Base-by-base conservation (phyloP, 1,284 basidiomycete genomes). In the Calocybe gambosa region DNA sequence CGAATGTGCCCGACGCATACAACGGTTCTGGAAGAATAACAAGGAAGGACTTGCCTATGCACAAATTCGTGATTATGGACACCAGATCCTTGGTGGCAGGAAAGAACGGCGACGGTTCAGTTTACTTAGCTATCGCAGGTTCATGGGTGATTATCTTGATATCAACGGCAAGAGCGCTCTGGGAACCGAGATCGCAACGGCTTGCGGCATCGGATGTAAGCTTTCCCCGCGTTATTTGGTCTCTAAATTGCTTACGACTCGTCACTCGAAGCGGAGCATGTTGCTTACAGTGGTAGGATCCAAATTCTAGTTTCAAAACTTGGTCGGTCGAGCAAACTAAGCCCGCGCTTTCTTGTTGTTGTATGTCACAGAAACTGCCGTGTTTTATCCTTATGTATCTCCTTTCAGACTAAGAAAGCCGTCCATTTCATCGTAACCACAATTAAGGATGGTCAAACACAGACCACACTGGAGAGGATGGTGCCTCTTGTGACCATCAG, bases 21-120 rank as follows among this genome's bases (percentile, higher is more conserved):
- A 99, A 65, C 75, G 94, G 42, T 97, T 97, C 79, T 99, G 95
- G 95, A 92, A 88, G 71, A 93, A 93, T 64, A 97, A 98, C 74
- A 97, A 97, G 66, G 93, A 98, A 62, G 78, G 79, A 16, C 77
- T 98, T 43, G 88, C 82, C 19, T 97, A 93, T 63, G 85, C 89
- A 10, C 84, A 94, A 61, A 74, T 91, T 50, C 80, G 96, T 28
- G 94, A 98, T 56, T 92, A 96, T 55, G 93, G 95, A 0, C 94
- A 99, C 64, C 83, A 95, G 61, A 75, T 98, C 12, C 77, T 99
- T 2, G 93, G 83, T 4, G 82, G 88, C 1, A 77, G 94, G 55
- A 99, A 99, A 70, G 96, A 99, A 69, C 79, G 96, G 35, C 75
- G 96, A 48, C 74, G 95, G 34, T 98, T 91, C 69, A 94, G 90